Evolutionary conservation across 2,329 filamentous ascomycete genomes (phyloP), one percentile per base, ranked within the genome.

Genomic region (Didymella sp.): DNA sequence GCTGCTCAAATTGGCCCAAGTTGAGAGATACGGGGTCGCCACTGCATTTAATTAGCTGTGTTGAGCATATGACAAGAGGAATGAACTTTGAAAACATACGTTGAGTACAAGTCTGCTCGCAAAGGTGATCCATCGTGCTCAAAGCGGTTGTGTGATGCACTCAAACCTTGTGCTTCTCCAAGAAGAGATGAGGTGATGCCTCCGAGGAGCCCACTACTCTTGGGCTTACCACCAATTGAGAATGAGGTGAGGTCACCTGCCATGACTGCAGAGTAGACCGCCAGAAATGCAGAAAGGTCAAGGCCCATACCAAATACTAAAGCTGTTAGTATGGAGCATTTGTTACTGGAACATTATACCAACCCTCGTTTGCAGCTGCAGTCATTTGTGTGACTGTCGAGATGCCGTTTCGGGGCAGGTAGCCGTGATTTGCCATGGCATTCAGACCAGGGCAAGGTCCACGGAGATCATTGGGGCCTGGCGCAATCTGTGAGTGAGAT

Each of bases 201-300:
- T 25, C 55, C 58, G 24, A 69, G 68, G 17, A 54, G 41, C 19
- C 51, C 51, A 27, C 30, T 40, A 25, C 51, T 59, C 48, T 66
- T 64, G 51, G 71, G 73, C 31, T 74, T 69, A n/a, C 81, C 81
- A 8, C 81, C 81, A 31, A 84, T 83, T 1, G 82, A 84, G 69
- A 80, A 83, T 8, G 79, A 79, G 35, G 76, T 74, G 1, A 81
- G 59, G 51, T 67, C 61, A 15, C 73, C 74, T 44, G 70, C 70
- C 24, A 75, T 51, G n/a, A 73, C 59, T 37, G 72, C 70, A 31
- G 70, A 71, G 47, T 73, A 75, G 37, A 68, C 61, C 22, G 72
- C 60, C 24, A 76, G 67, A 57, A 76, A 71, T 22, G 61, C 56
- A 15, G 63, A 68, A 21, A 76, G 62, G 35, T 76, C 74, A 2